Evolutionary conservation across 306 rosid species (phyloP).

Genomic region (Mucuna pruriens): DNA sequence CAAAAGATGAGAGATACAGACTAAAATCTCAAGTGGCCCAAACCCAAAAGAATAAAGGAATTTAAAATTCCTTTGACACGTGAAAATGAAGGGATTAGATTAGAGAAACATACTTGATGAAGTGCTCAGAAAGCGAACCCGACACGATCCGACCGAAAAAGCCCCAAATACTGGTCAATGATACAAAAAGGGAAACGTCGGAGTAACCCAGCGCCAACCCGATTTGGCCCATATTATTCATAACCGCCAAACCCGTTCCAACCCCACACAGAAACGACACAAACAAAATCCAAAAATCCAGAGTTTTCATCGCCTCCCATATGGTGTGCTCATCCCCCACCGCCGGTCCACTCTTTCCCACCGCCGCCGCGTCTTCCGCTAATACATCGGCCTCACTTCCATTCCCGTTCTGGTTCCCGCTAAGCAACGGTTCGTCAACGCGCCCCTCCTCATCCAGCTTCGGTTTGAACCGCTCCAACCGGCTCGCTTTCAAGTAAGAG

Average conservation of each 20-base stretch:
- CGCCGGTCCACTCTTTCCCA: conserved; percentile 37
- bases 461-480: conserved; percentile 13
- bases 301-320: conserved; percentile 53
- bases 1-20: no score
- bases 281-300: conserved; percentile 91
- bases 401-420: neutral
- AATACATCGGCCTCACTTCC: neutral
- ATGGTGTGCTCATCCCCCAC: conserved; percentile 94
- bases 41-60: neutral
- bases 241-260: conserved; percentile 87
- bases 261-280: conserved; percentile 89
- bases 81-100: neutral
- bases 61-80: neutral
- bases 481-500: conserved; percentile 32
- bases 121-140: conserved; percentile 71
- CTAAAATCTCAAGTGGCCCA: neutral
- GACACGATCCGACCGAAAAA: conserved; percentile 82
- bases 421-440: conserved; percentile 50
- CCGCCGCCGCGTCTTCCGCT: neutral
- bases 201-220: conserved; percentile 83
- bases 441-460: conserved; percentile 44
- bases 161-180: conserved; percentile 80
- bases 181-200: conserved; percentile 80
- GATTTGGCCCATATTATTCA: conserved; percentile 96
- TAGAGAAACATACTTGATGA: conserved; percentile 62